Evolutionary conservation across 331 rosid species (phyloP), one percentile per base, ranked within the genome.

Genomic region (Spiraea crenata): DNA sequence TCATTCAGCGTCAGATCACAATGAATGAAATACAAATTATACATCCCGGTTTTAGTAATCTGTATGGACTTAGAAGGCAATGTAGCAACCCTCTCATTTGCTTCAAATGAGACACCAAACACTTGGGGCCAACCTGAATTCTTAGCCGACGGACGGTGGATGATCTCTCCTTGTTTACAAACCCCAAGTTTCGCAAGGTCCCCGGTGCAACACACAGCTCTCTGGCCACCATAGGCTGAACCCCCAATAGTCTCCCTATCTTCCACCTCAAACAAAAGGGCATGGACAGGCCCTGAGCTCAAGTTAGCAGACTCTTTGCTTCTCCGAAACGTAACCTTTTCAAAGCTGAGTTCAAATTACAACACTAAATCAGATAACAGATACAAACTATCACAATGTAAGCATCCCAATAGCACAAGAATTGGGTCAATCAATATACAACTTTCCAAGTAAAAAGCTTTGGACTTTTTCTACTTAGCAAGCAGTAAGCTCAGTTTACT

Each of bases 151-250:
- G 82, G 96, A 49, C 93, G 96, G 85, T 86, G 71, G 75, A 95
- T 95, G 67, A 91, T 82, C 55, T 81, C 90, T n/a, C 99, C 99
- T 87, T 91, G 92, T 41, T 72, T 47, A 64, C 99, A 95, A 31
- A 85, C 95, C 55, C 97, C 97, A 13, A 91, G 70, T 80, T 95
- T 95, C 9, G 97, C 97, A 56, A 95, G 96, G 85, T 95, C 99
- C 38, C 89, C 75, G 0, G 99, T 85, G 83, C 99, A 95, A 80
- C 99, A 91, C 42, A 95, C 92, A 13, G 99, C 99, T 82, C 99
- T 89, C 77, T 95, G 99, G 76, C 99, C 97, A 9, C 99, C 97
- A 75, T 95, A 95, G 3, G 96, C 99, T 1, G 99, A 91, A 74
- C 99, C 99, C 50, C 99, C 97, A 50, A 95, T 84, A 42, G 82